These are phyloP conservation scores for Teunomyces aglyptinius DNA, from an alignment of 805 yeast genomes.

Conservation along the genomic window DNA sequence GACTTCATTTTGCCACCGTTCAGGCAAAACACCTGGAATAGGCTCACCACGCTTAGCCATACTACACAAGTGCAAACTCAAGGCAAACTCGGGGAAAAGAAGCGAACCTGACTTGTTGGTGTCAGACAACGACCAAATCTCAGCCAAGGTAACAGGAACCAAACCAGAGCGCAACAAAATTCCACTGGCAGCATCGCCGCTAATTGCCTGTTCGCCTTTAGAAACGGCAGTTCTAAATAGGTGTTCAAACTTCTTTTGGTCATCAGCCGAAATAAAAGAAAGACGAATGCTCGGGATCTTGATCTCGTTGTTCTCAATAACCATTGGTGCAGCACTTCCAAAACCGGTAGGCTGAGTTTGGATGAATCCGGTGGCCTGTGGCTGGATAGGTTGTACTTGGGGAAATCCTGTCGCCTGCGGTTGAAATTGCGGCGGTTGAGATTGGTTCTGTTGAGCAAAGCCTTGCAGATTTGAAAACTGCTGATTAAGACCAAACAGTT, in stretches of 20 bases:
- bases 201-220: slow-evolving; percentile 62
- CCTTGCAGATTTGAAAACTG: slow-evolving; percentile 10
- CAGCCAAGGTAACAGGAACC: slow-evolving; percentile 70
- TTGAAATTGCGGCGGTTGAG: slow-evolving; percentile 19
- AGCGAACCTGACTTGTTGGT: slow-evolving; percentile 81
- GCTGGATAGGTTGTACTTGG: slow-evolving; percentile 14
- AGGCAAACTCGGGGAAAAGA: slow-evolving; percentile 90
- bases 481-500: slow-evolving; percentile 43
- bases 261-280: slow-evolving; percentile 79
- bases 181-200: slow-evolving; percentile 73
- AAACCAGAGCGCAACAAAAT: slow-evolving; percentile 79
- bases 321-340: slow-evolving; percentile 35
- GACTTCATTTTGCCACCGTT: slow-evolving; percentile 76
- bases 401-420: slow-evolving; percentile 19
- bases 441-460: slow-evolving; percentile 15
- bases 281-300: slow-evolving; percentile 75
- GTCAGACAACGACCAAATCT: slow-evolving; percentile 90
- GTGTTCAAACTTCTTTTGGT: slow-evolving; percentile 83
- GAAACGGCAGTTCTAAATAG: slow-evolving; percentile 78
- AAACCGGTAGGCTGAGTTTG: slow-evolving; percentile 50
- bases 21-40: slow-evolving; percentile 71
- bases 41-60: slow-evolving; percentile 73
- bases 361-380: slow-evolving; percentile 37
- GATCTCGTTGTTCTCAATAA: slow-evolving; percentile 53
- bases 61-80: slow-evolving; percentile 85